Base-by-base conservation (phyloP, 1,284 basidiomycete species). In the Apiotrichum siamense region DNA sequence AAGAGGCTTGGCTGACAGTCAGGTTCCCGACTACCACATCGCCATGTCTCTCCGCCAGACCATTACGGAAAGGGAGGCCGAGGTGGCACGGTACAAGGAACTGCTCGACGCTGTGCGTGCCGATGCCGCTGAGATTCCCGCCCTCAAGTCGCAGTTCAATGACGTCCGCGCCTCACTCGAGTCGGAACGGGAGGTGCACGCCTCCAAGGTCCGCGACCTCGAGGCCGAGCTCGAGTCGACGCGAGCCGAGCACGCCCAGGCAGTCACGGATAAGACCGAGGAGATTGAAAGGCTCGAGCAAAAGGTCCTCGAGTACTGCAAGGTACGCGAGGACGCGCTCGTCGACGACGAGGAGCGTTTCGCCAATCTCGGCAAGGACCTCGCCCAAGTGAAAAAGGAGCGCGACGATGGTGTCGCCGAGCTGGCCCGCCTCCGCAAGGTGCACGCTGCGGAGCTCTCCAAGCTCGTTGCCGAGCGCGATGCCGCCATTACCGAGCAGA, bases 211-310 rank as follows among this genome's bases (percentile, higher is more conserved):
- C 3, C 48, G 49, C 18, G 63, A 67, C 27, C 49, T 51, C 10
- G 59, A 60, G n/a, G 48, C 49, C 12, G 58, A 66, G 48, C 57
- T 69, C 2, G 65, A 67, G 44, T 41, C 51, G 2, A 65, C 64
- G 3, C 59, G 65, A 3, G 29, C 57, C 4, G 63, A 66, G 24
- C 52, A 70, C 6, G 60, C 61, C 2, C 37, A 54, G 9, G 60
- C 52, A 4, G 49, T 67, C 18, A 50, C 58, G 0, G 64, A 64
- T 17, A 64, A 65, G 50, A 35, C 58, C 3, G 44, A 46, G 11
- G 61, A 60, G 39, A 63, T 72, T 24, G 66, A 68, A 20, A 46
- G 61, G 17, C 61, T 72, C 13, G 68, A 72, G 44, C 44, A 42
- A 0, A 54, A 59, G 7, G 52, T 72, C 7, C 57, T 66, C 6